phyloP scores from a whole-genome alignment of 2,329 filamentous ascomycete species.

The Stagonosporopsis chrysanthemi region DNA sequence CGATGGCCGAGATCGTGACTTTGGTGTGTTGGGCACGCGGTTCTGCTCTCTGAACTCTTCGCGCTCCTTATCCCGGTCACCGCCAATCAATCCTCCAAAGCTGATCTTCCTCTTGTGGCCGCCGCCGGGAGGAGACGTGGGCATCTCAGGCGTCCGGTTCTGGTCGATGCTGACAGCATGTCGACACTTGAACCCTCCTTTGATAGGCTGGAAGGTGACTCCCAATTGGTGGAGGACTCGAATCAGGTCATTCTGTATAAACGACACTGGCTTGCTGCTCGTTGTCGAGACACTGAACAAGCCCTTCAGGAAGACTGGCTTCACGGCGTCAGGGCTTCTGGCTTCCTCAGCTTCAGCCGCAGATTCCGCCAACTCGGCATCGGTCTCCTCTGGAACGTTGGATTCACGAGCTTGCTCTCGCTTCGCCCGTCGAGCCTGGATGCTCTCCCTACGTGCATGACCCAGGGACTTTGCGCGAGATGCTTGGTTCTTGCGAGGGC shows the following conservation, averaged over 20 bases:
- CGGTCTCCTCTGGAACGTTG: constrained; percentile 90
- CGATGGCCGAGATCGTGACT: constrained; percentile 54
- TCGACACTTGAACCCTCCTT: constrained; percentile 88
- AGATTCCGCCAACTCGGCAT: constrained; percentile 71
- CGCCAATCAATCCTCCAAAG: constrained; percentile 74
- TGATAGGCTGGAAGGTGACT: constrained; percentile 91
- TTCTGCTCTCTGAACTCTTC: constrained; percentile 75
- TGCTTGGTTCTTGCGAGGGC: constrained; percentile 41
- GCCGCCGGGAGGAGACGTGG: constrained; percentile 46
- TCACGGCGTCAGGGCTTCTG: constrained; percentile 77
- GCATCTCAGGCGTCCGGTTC: constrained; percentile 71
- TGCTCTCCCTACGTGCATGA: constrained; percentile 88
- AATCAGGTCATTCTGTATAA: constrained; percentile 90
- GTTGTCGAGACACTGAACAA: constrained; percentile 97
- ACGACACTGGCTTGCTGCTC: constrained; percentile 84
- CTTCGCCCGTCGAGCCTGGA: constrained; percentile 80
- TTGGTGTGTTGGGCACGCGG: constrained; percentile 59
- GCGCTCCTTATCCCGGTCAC: constrained; percentile 65
- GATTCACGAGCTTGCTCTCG: constrained; percentile 76
- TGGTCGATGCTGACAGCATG: constrained; percentile 90
- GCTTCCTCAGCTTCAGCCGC: constrained; percentile 61
- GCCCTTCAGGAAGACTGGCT: constrained; percentile 94
- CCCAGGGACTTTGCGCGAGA: constrained; percentile 83
- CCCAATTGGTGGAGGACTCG: constrained; percentile 85
- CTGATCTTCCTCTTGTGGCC: constrained; percentile 80